Base-by-base conservation (phyloP, 441 rosid species). In the Croton laevigatus region DNA sequence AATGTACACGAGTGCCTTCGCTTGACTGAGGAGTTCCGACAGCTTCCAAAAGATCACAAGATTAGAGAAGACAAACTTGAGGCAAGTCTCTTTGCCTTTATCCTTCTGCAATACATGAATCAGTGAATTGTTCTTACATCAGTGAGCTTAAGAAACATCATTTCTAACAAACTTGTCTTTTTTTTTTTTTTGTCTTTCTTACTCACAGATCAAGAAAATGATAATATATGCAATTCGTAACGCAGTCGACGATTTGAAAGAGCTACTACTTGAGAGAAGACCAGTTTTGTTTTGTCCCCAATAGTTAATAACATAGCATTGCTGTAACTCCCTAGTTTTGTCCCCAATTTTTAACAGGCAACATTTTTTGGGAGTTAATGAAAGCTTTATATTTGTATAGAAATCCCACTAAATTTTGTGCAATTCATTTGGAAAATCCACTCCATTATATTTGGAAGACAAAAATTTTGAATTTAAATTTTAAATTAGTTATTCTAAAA, bases 41-140 rank as follows among this genome's bases (percentile, higher is more conserved):
- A 76, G 60, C 94, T 94, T 75, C 99, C 99, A 0, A 82, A 72
- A 73, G 82, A 87, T 76, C 99, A 94, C 27, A 87, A 68, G 70
- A 90, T 88, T 65, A 81, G 91, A 73, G 99, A 92, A 85, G 99
- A 92, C 81, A 94, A 94, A 83, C 96, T 92, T 5, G 98, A 94
- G 91, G 99, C 87, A 65, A 48, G 0, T 58, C 45, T 2, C 32
- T 1, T 40, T 38, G 42, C 42, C 42, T 38, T 45, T 5, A 65
- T 44, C 59, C 22, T 61, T 9, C 65, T 19, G n/a, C 27, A 14
- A 13, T 44, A 11, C 36, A n/a, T 13, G 32, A 38, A 0, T n/a
- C 14, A 37, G 8, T 34, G 9, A 10, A 11, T 49, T 53, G 9
- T 38, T 38, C 3, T 19, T 57, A 27, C 2, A 0, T 17, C 12